Conservation (phyloP, 2,329 filamentous ascomycete species). For the Talaromyces sp. region DNA sequence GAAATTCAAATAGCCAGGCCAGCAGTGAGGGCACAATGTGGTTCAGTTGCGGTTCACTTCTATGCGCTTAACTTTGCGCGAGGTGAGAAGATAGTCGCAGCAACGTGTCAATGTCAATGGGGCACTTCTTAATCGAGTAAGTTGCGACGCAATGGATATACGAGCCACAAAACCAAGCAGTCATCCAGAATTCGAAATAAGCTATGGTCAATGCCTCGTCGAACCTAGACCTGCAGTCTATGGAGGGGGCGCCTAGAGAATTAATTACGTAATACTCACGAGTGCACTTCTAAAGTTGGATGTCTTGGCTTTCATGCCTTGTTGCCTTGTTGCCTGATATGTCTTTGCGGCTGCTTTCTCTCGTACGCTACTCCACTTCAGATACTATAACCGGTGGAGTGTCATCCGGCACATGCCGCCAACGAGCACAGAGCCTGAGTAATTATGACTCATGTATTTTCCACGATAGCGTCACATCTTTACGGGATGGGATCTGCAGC, state of each 20-base stretch:
- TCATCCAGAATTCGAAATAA: not conserved
- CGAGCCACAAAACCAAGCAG: too few species aligned
- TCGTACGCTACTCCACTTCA: not conserved
- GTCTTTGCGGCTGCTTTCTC: not conserved
- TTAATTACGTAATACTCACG: not conserved
- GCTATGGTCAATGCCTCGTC: conserved; percentile 3
- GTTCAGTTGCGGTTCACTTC: too few species aligned
- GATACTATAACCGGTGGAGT: too few species aligned
- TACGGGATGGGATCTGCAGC: not conserved
- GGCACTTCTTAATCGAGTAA: too few species aligned
- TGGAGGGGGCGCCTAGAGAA: not conserved
- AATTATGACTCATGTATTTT: not conserved
- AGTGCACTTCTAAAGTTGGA: not conserved
- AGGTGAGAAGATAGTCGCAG: too few species aligned
- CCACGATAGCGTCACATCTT: not conserved
- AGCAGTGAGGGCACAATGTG: too few species aligned
- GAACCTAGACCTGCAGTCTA: not conserved
- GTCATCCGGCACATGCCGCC: not conserved
- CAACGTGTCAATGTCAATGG: too few species aligned
- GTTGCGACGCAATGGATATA: too few species aligned
- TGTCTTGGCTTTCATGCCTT: not conserved
- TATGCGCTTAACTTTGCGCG: too few species aligned
- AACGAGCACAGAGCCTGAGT: not conserved
- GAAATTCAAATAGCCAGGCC: too few species aligned
- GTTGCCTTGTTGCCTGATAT: not conserved